Conservation (phyloP, 2,329 filamentous ascomycete genomes). For the Aureobasidium mangrovei region DNA sequence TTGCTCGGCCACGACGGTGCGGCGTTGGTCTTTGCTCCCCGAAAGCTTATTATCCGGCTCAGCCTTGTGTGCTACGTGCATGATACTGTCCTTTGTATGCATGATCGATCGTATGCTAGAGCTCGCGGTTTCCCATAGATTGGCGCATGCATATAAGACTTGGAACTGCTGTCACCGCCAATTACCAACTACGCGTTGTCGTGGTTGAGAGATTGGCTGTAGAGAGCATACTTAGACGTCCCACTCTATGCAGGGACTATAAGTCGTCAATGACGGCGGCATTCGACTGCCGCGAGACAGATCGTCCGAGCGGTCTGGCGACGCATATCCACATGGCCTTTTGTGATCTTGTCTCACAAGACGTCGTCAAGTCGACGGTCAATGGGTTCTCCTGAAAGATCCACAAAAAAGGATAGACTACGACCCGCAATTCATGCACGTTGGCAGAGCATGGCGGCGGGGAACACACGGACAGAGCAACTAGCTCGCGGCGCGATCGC, state of each 20-base stretch:
- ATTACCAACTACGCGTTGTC: background rate
- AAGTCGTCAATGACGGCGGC: background rate
- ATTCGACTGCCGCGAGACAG: background rate
- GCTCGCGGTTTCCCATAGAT: slow-evolving; percentile 9
- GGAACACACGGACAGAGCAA: slow-evolving; percentile 11
- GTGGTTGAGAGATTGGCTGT: too few species aligned
- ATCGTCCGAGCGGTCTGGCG: background rate
- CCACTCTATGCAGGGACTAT: background rate
- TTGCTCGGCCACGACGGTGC: background rate
- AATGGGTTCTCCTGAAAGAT: background rate
- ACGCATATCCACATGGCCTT: background rate
- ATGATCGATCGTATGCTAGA: background rate
- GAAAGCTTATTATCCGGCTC: slow-evolving; percentile 5
- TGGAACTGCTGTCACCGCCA: background rate
- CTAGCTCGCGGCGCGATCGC: slow-evolving; percentile 11
- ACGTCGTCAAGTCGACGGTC: background rate
- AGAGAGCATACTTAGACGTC: background rate
- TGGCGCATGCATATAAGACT: background rate
- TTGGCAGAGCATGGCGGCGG: slow-evolving; percentile 12
- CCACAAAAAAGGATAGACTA: slow-evolving; percentile 13
- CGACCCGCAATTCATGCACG: slow-evolving; percentile 7
- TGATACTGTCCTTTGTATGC: background rate
- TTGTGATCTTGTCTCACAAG: background rate
- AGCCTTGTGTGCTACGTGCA: slow-evolving; percentile 8
- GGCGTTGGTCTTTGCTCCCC: slow-evolving; percentile 12